These are phyloP conservation scores for Candida golubevii DNA, from an alignment of 805 yeast species.

Conservation along the genomic window DNA sequence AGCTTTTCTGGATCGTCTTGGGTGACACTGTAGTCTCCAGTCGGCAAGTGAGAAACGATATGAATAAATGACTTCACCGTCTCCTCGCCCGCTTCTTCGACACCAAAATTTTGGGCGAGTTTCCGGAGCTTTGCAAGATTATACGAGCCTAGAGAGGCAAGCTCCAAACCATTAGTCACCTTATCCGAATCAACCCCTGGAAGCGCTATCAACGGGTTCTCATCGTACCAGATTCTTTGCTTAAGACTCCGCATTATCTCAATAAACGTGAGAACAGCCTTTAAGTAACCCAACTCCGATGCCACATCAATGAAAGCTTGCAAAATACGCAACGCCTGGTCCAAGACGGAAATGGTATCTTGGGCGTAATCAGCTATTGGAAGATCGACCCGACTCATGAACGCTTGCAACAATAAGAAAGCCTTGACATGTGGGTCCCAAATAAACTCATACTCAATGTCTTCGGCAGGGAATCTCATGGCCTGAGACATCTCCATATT, in stretches of 20 bases:
- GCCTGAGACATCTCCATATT: conserved; percentile 50
- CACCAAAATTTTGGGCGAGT: conserved; percentile 37
- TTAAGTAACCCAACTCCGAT: conserved; percentile 72
- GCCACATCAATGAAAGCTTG: conserved; percentile 92
- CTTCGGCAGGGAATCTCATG: conserved; percentile 58
- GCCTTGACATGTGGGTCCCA: conserved; percentile 89
- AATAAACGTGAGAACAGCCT: conserved; percentile 58
- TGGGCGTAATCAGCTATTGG: conserved; percentile 95
- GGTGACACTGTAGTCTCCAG: conserved; percentile 41
- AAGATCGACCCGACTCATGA: conserved; percentile 63
- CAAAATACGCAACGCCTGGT: conserved; percentile 87
- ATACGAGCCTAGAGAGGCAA: conserved; percentile 44
- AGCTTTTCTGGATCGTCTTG: conserved; percentile 38
- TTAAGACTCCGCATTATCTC: conserved; percentile 80
- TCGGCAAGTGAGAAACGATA: conserved; percentile 58
- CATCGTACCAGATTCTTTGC: conserved; percentile 84
- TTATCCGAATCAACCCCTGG: conserved; percentile 40
- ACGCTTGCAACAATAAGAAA: conserved; percentile 67
- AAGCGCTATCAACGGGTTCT: conserved; percentile 55
- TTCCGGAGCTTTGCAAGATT: conserved; percentile 27
- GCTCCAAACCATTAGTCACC: conserved; percentile 14
- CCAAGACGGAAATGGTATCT: conserved; percentile 89
- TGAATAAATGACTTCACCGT: conserved; percentile 41
- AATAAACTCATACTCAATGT: conserved; percentile 55
- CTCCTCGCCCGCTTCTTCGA: conserved; percentile 20